These are phyloP conservation scores for Chlamydomonas sphaeroides DNA, from an alignment of 139 green algal genomes.

Conservation along the genomic window DNA sequence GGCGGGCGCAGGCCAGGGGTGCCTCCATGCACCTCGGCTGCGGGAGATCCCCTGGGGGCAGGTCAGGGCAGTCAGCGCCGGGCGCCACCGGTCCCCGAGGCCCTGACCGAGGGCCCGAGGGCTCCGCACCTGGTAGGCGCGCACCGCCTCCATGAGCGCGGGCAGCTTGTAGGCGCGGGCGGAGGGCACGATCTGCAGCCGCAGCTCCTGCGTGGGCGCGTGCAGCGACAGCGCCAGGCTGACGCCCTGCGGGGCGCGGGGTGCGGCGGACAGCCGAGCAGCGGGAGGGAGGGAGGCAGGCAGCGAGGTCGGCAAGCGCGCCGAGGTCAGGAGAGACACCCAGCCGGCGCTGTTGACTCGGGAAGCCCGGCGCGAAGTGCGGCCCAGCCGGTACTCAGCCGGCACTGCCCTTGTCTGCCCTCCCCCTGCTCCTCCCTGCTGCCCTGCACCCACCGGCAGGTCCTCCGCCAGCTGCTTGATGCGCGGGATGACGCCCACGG, in stretches of 20 bases:
- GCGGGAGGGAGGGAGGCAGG: not conserved
- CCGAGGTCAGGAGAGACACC: not conserved
- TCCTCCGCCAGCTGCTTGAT: constrained; percentile 83
- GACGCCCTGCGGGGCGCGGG: constrained; percentile 69
- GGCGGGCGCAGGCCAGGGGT: no score
- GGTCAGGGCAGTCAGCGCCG: no score
- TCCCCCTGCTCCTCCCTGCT: constrained; percentile 55
- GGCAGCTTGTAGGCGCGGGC: constrained; percentile 88
- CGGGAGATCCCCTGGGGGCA: no score
- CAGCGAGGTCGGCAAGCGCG: not conserved
- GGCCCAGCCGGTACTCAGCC: no score
- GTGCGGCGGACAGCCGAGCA: not conserved
- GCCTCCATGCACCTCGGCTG: no score
- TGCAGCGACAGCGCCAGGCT: constrained; percentile 95
- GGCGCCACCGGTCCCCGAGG: no score
- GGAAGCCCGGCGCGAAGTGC: no score
- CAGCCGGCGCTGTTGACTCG: no score
- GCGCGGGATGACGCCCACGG: constrained; percentile 85
- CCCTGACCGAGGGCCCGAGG: no score
- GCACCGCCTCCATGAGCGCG: constrained; percentile 84
- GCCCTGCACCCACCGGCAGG: constrained; percentile 73
- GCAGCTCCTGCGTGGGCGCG: constrained; percentile 88
- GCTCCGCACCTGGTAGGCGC: constrained; percentile 74
- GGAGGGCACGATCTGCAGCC: constrained; percentile 88
- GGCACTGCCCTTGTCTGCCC: no score